Evolutionary conservation across 768 basidiomycete genomes (phyloP), one percentile per base, ranked within the genome.

Genomic region (Hysterangium stoloniferum): DNA sequence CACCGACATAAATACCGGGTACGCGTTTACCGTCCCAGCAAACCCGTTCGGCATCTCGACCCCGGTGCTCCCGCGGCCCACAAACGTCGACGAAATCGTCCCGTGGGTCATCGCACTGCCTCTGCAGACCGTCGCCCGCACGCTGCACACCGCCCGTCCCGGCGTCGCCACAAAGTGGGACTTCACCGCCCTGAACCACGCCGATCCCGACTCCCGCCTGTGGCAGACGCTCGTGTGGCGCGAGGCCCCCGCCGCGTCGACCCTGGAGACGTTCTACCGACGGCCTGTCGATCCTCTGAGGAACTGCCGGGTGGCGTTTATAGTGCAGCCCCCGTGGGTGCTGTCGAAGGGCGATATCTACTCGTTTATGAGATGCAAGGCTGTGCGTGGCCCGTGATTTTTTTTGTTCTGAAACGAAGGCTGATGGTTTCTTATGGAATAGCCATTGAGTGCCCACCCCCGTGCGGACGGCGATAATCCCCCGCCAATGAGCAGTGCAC

Each of bases 71-170:
- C 32, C 37, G 4, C 38, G 28, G 7, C 48, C 48, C 20, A 40
- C 4, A 29, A 34, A 19, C 13, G 24, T 43, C 7, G 19, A 22
- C 45, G 80, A 79, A 27, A 60, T 79, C 34, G 60, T 65, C 20
- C 61, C 66, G 22, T 81, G 79, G 79, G 56, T 80, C 15, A 68
- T 71, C 28, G 68, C 68, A 48, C 68, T 77, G 41, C 78, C 79
- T 4, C 60, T 83, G 20, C 69, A 71, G 58, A 80, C 75, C 7
- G 67, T 69, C 12, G 73, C 75, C 56, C 66, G 68, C 22, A 51
- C 69, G 17, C 52, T 74, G 52, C 66, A 66, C 38, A 52, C 68
- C 25, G 45, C 64, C 25, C 66, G 62, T 38, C 61, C 60, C 5
- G 58, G 62, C 31, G 58, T 24, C 19, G 22, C 64, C 2, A 42